phyloP scores from a whole-genome alignment of 2,329 filamentous ascomycete genomes.

The Aureobasidium lini region DNA sequence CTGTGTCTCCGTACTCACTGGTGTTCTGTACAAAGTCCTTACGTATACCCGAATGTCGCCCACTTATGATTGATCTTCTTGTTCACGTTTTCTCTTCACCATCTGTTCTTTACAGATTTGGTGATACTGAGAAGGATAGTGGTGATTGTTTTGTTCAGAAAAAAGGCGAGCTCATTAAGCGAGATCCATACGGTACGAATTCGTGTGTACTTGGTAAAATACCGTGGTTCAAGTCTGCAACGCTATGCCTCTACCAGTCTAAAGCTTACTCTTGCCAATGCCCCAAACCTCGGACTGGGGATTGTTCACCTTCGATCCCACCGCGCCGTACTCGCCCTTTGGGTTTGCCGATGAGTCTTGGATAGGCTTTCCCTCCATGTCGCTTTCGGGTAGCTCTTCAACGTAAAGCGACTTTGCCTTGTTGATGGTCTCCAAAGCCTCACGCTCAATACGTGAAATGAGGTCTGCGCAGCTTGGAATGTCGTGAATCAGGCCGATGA shows the following conservation, averaged over 20 bases:
- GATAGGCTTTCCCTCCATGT: constrained; percentile 25
- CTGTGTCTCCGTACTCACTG: no score
- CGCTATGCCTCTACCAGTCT: background rate
- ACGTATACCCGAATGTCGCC: no score
- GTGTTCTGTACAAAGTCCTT: no score
- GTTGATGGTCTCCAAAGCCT: constrained; percentile 36
- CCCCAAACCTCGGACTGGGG: constrained; percentile 35
- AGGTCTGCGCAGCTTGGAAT: constrained; percentile 43
- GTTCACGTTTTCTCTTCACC: no score
- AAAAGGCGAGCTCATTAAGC: no score
- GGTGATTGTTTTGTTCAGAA: no score
- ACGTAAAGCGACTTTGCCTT: constrained; percentile 32
- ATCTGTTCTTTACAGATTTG: no score
- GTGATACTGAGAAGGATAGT: no score
- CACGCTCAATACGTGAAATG: constrained; percentile 38
- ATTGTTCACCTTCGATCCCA: constrained; percentile 31
- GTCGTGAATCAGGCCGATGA: constrained; percentile 58
- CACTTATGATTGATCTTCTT: no score
- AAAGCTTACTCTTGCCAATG: constrained; percentile 37
- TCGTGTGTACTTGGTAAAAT: no score
- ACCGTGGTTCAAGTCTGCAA: no score
- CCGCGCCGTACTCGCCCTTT: constrained; percentile 22
- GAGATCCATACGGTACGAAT: no score
- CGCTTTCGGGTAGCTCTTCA: constrained; percentile 28
- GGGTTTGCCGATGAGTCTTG: constrained; percentile 18